A percentile compares a stretch with the other conserved stretches of the same genome.
These are phyloP conservation scores for Torulaspora quercuum DNA, from an alignment of 805 yeast species.

Conservation along the genomic window DNA sequence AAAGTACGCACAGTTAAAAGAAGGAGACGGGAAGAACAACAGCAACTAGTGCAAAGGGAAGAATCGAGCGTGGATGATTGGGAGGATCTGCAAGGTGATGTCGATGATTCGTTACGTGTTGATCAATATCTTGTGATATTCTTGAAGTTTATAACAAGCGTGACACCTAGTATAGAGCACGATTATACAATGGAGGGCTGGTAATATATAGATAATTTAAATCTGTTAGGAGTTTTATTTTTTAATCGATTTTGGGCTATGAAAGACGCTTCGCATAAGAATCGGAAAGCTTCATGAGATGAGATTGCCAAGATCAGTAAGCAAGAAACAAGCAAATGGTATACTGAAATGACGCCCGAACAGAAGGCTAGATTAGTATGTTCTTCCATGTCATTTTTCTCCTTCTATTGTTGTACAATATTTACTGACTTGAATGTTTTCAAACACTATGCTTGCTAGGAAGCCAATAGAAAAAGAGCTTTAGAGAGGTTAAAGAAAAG, in stretches of 20 bases:
- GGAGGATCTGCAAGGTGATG: slow-evolving; percentile 49
- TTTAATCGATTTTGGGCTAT: slow-evolving; percentile 4
- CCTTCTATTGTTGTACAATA: background rate
- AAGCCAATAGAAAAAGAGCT: slow-evolving; percentile 61
- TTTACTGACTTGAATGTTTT: background rate
- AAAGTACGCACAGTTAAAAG: slow-evolving; percentile 56
- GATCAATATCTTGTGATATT: slow-evolving; percentile 90
- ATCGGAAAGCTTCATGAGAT: too few species aligned
- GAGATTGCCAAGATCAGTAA: too few species aligned
- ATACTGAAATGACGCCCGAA: slow-evolving; percentile 26
- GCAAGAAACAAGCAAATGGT: background rate
- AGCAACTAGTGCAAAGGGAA: slow-evolving; percentile 40
- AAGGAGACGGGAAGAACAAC: slow-evolving; percentile 42
- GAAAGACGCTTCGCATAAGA: too few species aligned
- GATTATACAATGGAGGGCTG: slow-evolving; percentile 98
- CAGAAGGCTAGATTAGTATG: slow-evolving; percentile 38
- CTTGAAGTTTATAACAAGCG: slow-evolving; percentile 91
- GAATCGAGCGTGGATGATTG: slow-evolving; percentile 44
- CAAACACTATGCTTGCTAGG: slow-evolving; percentile 40
- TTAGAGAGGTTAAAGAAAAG: slow-evolving; percentile 52
- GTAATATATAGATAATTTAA: slow-evolving; percentile 29
- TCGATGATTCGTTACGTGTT: slow-evolving; percentile 59
- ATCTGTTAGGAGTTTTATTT: slow-evolving; percentile 7
- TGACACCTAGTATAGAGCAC: slow-evolving; percentile 95
- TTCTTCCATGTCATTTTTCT: background rate